phyloP scores from a whole-genome alignment of 1,139 yeast species.

The Zygosaccharomyces pseudobailii region DNA sequence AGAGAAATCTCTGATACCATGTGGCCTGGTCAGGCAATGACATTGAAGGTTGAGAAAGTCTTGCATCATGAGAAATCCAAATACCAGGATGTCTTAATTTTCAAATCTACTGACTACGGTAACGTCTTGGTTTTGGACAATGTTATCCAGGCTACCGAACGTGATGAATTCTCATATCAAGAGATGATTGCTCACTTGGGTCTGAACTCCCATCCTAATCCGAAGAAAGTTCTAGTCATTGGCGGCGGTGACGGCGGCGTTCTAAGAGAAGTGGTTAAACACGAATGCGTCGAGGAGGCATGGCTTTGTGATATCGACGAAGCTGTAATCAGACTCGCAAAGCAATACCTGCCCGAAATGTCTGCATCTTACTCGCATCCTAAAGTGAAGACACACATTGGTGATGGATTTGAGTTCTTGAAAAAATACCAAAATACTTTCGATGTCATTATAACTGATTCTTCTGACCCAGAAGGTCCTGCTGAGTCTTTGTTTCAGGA shows the following conservation, averaged over 20 bases:
- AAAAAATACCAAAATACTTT: slow-evolving; percentile 65
- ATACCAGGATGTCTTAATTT: slow-evolving; percentile 85
- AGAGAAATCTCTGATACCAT: slow-evolving; percentile 78
- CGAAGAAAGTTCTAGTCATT: slow-evolving; percentile 81
- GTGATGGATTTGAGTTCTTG: slow-evolving; percentile 89
- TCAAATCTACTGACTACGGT: slow-evolving; percentile 83
- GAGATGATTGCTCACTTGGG: slow-evolving; percentile 94
- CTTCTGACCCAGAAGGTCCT: slow-evolving; percentile 96
- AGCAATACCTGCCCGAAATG: slow-evolving; percentile 82
- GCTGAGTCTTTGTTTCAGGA: slow-evolving; percentile 86
- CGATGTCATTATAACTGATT: slow-evolving; percentile 89
- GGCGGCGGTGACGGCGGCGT: slow-evolving; percentile 99
- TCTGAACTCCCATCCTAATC: slow-evolving; percentile 83
- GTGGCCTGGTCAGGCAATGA: slow-evolving; percentile 96
- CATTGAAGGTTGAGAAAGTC: slow-evolving; percentile 73
- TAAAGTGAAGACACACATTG: slow-evolving; percentile 75
- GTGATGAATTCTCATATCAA: slow-evolving; percentile 92
- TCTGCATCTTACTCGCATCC: slow-evolving; percentile 73
- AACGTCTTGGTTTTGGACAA: slow-evolving; percentile 89
- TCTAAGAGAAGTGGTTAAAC: slow-evolving; percentile 85
- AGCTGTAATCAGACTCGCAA: slow-evolving; percentile 76
- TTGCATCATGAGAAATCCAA: slow-evolving; percentile 75
- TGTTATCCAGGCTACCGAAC: slow-evolving; percentile 87
- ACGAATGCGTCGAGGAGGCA: slow-evolving; percentile 75
- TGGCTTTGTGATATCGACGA: slow-evolving; percentile 91